These are phyloP conservation scores for Pulveroboletus ravenelii DNA, from an alignment of 768 basidiomycete species.

Conservation along the genomic window DNA sequence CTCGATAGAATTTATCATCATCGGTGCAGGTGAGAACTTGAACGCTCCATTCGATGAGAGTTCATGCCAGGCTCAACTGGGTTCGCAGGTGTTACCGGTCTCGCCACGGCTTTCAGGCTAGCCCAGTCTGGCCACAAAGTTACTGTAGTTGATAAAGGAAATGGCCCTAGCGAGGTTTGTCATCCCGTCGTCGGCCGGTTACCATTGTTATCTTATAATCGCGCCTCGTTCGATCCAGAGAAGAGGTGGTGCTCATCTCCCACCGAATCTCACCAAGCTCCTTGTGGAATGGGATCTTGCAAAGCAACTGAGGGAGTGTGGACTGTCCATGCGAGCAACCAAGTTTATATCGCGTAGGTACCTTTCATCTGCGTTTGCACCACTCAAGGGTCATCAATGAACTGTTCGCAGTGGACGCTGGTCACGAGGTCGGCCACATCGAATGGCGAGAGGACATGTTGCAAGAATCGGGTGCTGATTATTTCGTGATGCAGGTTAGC, in stretches of 20 bases:
- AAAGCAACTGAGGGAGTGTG: slow-evolving; percentile 38
- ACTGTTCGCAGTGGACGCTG: slow-evolving; percentile 37
- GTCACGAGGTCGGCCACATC: slow-evolving; percentile 42
- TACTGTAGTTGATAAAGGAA: slow-evolving; percentile 48
- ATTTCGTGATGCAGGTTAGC: slow-evolving; percentile 47
- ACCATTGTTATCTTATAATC: background rate
- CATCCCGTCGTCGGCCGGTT: background rate
- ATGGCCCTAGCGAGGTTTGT: slow-evolving; percentile 40
- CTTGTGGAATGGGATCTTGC: slow-evolving; percentile 54
- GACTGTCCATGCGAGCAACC: slow-evolving; percentile 21
- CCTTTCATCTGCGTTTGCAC: background rate
- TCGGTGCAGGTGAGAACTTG: slow-evolving; percentile 26
- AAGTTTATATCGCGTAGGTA: slow-evolving; percentile 24
- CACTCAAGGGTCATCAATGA: background rate
- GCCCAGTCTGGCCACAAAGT: slow-evolving; percentile 57
- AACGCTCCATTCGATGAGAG: background rate
- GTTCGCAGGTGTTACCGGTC: slow-evolving; percentile 43
- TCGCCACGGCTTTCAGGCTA: slow-evolving; percentile 55
- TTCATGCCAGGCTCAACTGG: background rate
- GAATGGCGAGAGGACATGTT: slow-evolving; percentile 48
- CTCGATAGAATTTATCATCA: slow-evolving; percentile 29
- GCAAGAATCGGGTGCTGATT: slow-evolving; percentile 49
- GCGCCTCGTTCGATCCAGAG: slow-evolving; percentile 22
- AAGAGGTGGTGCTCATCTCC: slow-evolving; percentile 42
- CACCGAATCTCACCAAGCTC: slow-evolving; percentile 57